Percentiles rank a stretch among this genome's conserved stretches.
phyloP scores from a whole-genome alignment of 768 basidiomycete genomes.

The Mrakia blollopis region DNA sequence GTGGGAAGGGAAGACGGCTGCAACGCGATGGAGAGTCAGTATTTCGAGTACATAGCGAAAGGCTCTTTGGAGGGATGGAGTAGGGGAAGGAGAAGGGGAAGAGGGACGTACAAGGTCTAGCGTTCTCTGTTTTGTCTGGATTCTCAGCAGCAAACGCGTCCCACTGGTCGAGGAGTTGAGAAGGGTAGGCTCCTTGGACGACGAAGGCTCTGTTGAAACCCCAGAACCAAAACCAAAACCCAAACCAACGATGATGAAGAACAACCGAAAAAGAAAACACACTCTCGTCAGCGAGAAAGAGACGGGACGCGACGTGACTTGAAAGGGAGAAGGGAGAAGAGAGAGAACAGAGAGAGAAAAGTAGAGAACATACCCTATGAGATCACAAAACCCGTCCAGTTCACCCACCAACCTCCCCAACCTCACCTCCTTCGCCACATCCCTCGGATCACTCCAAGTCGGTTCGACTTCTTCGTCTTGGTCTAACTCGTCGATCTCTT shows the following conservation, averaged over 20 bases:
- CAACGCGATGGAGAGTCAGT: background rate
- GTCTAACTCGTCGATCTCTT: conserved; percentile 47
- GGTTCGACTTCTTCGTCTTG: conserved; percentile 48
- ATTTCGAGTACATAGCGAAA: conserved; percentile 1
- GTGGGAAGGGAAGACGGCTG: conserved; percentile 67
- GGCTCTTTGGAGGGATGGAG: background rate
- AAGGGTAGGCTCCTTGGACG: conserved; percentile 79
- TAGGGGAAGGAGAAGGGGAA: background rate
- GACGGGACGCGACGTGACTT: too few relatives aligned
- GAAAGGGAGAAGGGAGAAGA: background rate
- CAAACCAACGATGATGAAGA: too few relatives aligned
- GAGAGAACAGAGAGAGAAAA: too few relatives aligned
- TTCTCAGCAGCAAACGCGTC: conserved; percentile 63
- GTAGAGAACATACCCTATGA: conserved; percentile 53
- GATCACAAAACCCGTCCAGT: conserved; percentile 67
- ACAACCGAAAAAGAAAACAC: too few relatives aligned
- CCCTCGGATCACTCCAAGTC: conserved; percentile 35
- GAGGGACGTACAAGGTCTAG: conserved; percentile 63
- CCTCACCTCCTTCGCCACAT: conserved; percentile 42
- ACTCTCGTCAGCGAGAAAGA: too few relatives aligned
- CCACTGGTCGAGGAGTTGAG: conserved; percentile 73
- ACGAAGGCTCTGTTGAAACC: conserved; percentile 61
- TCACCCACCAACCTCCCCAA: conserved; percentile 56
- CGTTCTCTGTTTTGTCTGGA: conserved; percentile 64
- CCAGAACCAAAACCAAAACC: background rate